Conservation (phyloP, 169 alveolate species). For the Prorocentrum cordatum region DNA sequence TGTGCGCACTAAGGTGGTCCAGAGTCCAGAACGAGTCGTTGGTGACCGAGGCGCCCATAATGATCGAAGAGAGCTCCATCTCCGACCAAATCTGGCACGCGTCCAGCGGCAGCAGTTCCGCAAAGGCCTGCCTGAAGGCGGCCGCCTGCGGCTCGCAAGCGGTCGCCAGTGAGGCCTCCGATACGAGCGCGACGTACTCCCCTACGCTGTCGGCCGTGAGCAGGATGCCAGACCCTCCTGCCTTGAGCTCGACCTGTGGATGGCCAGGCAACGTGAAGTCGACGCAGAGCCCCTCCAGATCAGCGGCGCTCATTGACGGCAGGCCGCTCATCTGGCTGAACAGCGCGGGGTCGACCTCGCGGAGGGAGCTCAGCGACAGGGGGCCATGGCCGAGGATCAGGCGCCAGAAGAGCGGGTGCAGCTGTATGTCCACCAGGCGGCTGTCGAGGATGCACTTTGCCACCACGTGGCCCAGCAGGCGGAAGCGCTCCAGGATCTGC, state of each 20-base stretch:
- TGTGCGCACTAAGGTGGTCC: slow-evolving; percentile 39
- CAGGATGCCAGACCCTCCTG: not conserved
- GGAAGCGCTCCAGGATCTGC: slow-evolving; percentile 6
- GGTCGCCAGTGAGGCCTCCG: not conserved
- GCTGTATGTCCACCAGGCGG: slow-evolving; percentile 65
- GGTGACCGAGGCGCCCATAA: not conserved
- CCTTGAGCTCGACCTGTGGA: not conserved
- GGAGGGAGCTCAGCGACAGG: not conserved
- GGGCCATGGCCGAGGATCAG: not conserved
- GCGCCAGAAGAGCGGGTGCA: slow-evolving; percentile 72
- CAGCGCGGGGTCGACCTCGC: not conserved
- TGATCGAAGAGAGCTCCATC: not conserved
- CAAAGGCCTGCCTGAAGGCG: not conserved
- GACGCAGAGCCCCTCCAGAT: not conserved
- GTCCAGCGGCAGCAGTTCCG: not conserved
- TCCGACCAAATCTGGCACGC: not conserved
- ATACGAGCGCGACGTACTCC: not conserved
- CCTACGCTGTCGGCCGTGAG: not conserved
- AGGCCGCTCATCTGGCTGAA: not conserved
- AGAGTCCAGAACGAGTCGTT: slow-evolving; percentile 61
- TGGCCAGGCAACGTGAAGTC: not conserved
- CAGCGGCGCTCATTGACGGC: not conserved
- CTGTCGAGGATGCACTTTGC: slow-evolving; percentile 69
- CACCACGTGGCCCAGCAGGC: slow-evolving; percentile 69
- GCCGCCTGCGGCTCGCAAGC: not conserved